A percentile compares a stretch with the other conserved stretches of the same genome.
Evolutionary conservation across 2,329 filamentous ascomycete species (phyloP).

Genomic region (Fusarium sp.): DNA sequence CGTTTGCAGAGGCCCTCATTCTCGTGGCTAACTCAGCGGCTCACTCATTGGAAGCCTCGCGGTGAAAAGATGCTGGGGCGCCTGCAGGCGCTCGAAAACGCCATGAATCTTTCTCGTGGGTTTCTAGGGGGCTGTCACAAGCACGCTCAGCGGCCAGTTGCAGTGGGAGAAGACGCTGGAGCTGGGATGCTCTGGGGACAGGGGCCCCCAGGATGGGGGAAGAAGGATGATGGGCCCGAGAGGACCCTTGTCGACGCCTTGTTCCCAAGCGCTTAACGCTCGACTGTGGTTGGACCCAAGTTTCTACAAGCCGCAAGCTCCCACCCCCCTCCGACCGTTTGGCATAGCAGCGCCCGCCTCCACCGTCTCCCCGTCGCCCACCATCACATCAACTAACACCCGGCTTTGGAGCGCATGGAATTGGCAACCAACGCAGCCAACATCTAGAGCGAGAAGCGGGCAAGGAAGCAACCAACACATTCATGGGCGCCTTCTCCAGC

Average conservation of each 20-base stretch:
- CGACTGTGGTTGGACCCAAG: slow-evolving; percentile 6
- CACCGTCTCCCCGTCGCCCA: slow-evolving; percentile 6
- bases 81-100: background rate
- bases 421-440: slow-evolving; percentile 13
- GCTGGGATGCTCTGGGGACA: slow-evolving; percentile 10
- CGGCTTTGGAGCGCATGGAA: background rate
- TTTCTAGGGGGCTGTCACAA: background rate
- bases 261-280: slow-evolving; percentile 10
- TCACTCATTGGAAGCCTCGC: background rate
- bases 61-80: background rate
- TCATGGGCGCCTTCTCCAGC: background rate
- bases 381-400: slow-evolving; percentile 12
- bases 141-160: background rate
- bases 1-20: background rate
- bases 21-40: background rate
- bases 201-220: background rate
- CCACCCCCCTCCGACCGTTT: slow-evolving; percentile 5
- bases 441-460: background rate
- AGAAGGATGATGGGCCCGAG: background rate
- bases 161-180: slow-evolving; percentile 1
- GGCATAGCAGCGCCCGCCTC: background rate
- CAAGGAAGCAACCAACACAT: background rate
- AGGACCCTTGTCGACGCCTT: slow-evolving; percentile 4
- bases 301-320: slow-evolving; percentile 7
- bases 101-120: slow-evolving; percentile 1